Evolutionary conservation across 1,284 basidiomycete species (phyloP).

Genomic region (Tilletia horrida): DNA sequence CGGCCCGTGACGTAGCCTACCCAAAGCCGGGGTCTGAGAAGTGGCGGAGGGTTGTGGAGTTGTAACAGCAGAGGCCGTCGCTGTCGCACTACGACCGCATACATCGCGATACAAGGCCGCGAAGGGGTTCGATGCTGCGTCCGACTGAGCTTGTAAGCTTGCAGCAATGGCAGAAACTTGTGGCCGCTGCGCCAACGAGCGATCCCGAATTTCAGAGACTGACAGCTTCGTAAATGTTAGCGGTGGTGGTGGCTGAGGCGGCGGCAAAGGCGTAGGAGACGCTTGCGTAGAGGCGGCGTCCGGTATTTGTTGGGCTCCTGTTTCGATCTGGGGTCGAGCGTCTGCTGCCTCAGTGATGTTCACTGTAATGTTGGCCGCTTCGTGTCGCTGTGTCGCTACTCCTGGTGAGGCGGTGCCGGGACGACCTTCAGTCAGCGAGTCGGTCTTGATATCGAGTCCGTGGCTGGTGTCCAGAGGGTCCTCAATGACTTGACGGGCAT

Average conservation of each 20-base stretch:
- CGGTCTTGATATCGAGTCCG: conserved; percentile 8
- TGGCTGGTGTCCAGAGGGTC: conserved; percentile 27
- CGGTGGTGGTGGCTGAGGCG: conserved; percentile 3
- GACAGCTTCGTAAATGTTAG: conserved; percentile 2
- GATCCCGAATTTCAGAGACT: neutral
- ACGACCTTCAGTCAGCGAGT: neutral
- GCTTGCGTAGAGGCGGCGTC: too few species aligned
- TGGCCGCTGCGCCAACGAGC: neutral
- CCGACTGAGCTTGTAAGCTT: neutral
- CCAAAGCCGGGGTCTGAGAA: neutral
- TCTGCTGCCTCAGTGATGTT: neutral
- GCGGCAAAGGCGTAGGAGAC: too few species aligned
- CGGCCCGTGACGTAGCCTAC: neutral
- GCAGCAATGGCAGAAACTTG: conserved; percentile 11
- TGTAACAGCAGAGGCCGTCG: neutral
- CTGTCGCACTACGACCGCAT: neutral
- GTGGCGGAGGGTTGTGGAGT: neutral
- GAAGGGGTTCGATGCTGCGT: conserved; percentile 3
- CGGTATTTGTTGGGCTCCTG: too few species aligned
- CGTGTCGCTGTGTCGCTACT: neutral
- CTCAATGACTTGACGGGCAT: conserved; percentile 41
- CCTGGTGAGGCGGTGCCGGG: conserved; percentile 24
- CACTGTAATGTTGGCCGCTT: conserved; percentile 18
- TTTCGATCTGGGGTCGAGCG: too few species aligned
- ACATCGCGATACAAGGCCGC: conserved; percentile 5